Percentiles rank a stretch among this genome's conserved stretches.
Evolutionary conservation across 805 yeast species (phyloP).

Genomic region (Yarrowia yakushimensis): DNA sequence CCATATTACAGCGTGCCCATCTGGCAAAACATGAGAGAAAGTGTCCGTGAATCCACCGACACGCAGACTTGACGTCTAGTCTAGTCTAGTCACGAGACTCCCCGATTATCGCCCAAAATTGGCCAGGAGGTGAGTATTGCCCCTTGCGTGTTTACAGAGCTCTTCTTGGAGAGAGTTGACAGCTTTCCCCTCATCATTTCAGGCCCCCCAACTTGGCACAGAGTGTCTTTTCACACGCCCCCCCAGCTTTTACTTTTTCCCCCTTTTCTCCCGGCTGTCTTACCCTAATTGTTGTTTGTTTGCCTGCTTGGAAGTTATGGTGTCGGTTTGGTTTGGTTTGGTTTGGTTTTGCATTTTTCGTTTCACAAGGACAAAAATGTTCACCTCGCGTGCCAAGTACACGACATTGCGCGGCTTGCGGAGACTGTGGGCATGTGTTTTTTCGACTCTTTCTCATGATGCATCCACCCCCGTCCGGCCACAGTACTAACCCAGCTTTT

Average conservation of each 20-base stretch:
- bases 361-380: not conserved
- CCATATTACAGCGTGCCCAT: not conserved
- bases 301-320: not conserved
- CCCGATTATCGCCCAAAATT: too few relatives aligned
- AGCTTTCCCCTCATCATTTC: too few relatives aligned
- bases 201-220: not conserved
- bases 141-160: too few relatives aligned
- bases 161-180: too few relatives aligned
- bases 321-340: not conserved
- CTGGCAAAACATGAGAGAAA: too few relatives aligned
- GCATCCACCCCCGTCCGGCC: not conserved
- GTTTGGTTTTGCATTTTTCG: not conserved
- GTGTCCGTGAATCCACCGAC: not conserved
- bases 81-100: too few relatives aligned
- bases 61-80: not conserved
- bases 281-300: not conserved
- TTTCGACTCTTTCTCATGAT: not conserved
- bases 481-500: conserved; percentile 3
- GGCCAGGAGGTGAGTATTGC: too few relatives aligned
- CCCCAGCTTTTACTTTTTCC: not conserved
- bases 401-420: too few relatives aligned
- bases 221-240: not conserved
- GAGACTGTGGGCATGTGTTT: too few relatives aligned
- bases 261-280: not conserved
- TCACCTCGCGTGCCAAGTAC: conserved; percentile 4